Evolutionary conservation across 768 basidiomycete species (phyloP).

Genomic region (Lactarius pseudohatsudake): DNA sequence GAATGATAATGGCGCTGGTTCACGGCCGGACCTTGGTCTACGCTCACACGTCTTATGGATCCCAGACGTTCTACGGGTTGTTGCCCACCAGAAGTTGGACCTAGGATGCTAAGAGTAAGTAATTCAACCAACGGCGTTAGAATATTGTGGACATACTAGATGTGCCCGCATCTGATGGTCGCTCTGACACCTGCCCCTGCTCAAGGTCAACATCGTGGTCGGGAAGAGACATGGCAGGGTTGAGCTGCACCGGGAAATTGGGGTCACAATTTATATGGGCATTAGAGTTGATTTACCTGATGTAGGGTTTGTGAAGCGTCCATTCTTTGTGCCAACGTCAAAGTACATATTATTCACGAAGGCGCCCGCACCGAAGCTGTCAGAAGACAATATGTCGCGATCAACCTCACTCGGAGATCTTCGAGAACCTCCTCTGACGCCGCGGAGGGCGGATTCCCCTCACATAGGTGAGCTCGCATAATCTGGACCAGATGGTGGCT

Average conservation of each 20-base stretch:
- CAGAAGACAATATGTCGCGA: not conserved
- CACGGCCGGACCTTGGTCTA: not conserved
- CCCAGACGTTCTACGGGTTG: not conserved
- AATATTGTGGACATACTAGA: not conserved
- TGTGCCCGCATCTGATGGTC: not conserved
- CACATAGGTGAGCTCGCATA: not conserved
- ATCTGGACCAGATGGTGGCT: not conserved
- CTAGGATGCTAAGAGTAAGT: not conserved
- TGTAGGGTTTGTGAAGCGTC: not conserved
- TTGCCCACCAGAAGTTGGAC: not conserved
- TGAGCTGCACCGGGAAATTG: not conserved
- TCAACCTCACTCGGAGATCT: not conserved
- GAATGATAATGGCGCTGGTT: not conserved
- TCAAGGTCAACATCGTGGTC: not conserved
- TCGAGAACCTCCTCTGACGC: not conserved
- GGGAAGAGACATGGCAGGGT: not conserved
- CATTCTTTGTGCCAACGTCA: not conserved
- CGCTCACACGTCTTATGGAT: not conserved
- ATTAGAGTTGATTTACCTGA: not conserved
- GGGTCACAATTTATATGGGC: not conserved
- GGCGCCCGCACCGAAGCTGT: not conserved
- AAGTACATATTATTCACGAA: not conserved
- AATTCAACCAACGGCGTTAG: not conserved
- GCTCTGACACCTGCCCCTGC: conserved; percentile 1
- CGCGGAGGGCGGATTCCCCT: not conserved